Evolutionary conservation across 768 basidiomycete species (phyloP).

Genomic region (Suillus sp.): DNA sequence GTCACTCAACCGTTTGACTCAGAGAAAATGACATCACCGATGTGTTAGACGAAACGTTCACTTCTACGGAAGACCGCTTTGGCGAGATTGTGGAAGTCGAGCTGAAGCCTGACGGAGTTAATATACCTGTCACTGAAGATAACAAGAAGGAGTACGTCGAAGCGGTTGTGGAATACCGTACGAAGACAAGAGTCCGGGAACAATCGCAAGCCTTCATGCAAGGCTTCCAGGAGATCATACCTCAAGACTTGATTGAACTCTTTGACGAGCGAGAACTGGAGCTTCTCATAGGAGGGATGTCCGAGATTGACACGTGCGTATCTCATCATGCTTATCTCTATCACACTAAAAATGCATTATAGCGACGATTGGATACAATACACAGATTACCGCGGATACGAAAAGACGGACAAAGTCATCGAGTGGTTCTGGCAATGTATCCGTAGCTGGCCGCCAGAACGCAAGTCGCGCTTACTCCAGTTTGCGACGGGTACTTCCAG

Average conservation of each 20-base stretch:
- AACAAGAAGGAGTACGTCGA: conserved; percentile 83
- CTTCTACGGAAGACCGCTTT: conserved; percentile 71
- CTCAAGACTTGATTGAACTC: conserved; percentile 80
- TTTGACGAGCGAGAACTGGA: conserved; percentile 92
- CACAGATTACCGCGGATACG: conserved; percentile 89
- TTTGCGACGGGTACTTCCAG: conserved; percentile 89
- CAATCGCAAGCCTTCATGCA: conserved; percentile 87
- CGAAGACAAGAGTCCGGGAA: conserved; percentile 75
- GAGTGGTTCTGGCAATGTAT: conserved; percentile 97
- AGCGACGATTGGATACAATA: conserved; percentile 93
- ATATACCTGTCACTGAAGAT: conserved; percentile 65
- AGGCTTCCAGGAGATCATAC: conserved; percentile 83
- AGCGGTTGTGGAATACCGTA: conserved; percentile 79
- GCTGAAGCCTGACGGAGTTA: conserved; percentile 61
- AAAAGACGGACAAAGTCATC: conserved; percentile 84
- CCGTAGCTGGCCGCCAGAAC: conserved; percentile 86
- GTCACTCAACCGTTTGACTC: conserved; percentile 11
- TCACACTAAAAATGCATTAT: not conserved
- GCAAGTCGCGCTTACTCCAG: conserved; percentile 83
- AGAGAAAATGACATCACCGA: conserved; percentile 80
- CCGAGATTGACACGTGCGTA: conserved; percentile 82
- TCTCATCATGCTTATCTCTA: not conserved
- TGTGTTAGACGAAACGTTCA: conserved; percentile 73
- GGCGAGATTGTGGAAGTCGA: conserved; percentile 71
- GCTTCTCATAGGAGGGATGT: conserved; percentile 89